Base-by-base conservation (phyloP, 768 basidiomycete species). In the Boletus subcaerulescens region DNA sequence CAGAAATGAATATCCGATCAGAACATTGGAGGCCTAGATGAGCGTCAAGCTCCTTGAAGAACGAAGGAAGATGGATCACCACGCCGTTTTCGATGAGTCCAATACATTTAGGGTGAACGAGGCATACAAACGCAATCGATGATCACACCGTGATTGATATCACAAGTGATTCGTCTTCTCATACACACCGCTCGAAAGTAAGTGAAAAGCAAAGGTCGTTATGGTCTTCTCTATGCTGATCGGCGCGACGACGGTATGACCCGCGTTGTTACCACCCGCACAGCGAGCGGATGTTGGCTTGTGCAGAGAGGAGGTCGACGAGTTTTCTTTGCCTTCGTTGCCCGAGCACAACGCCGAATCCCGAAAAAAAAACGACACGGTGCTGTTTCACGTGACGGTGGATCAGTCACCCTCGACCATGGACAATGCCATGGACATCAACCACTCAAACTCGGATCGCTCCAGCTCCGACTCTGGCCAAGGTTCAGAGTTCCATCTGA, bases 251-350 rank as follows among this genome's bases (percentile, higher is more conserved):
- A 99, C 97, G 22, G 97, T 98, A 74, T 99, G 97, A 3, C 97
- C 97, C 20, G 97, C 97, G 69, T 99, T 99, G 77, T 98, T 98
- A 13, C 97, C 97, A 13, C 97, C 97, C 11, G 97, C 97, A 70
- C 93, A 98, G 44, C 97, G 83, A n/a, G 94, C 96, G 65, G 68
- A 98, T 71, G 71, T 99, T 96, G 55, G 82, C 79, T 41, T 95
- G 82, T 13, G 89, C 91, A 38, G 94, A 83, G 60, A 99, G 81
- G 67, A 99, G 92, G 71, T 99, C 97, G 55, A 97, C 96, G 53
- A 99, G 85, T 24, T 22, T 22, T 3, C 22, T 22, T 22, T 22
- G 22, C 22, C 22, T 22, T 22, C 22, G 22, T 22, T 3, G 22
- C 22, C 22, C 22, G 22, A 22, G 22, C 22, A 22, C 22, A 22